Base-by-base conservation (phyloP, 2,329 filamentous ascomycete species). In the Penicillium brasilianum region DNA sequence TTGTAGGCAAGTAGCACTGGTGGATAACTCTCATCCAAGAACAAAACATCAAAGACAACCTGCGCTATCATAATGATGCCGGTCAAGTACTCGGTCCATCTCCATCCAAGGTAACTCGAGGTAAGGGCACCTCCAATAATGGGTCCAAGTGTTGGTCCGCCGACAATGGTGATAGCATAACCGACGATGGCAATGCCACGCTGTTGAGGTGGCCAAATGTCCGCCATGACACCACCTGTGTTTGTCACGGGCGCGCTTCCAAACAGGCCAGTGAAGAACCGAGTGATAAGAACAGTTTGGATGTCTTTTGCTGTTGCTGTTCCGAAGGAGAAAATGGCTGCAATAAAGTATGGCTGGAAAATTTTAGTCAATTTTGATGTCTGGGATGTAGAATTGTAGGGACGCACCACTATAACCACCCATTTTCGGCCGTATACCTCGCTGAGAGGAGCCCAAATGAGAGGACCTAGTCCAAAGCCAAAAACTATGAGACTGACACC, bases 151-250 rank as follows among this genome's bases (percentile, higher is more conserved):
- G 30, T 46, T 14, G 57, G 53, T 18, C 60, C 60, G 3, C 20
- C 83, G 83, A 4, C 73, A 1, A 88, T 82, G 0, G 85, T 82
- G 76, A 87, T 82, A 0, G 72, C 2, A 69, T 89, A 90, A 0
- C 82, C 82, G 0, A 87, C 84, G 76, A 89, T 84, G 3, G 87
- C 87, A 8, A 84, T 80, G 1, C 86, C 87, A 60, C 87, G 78
- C 65, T 84, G 76, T 0, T 82, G 78, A 0, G 86, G 82, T 0
- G 79, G 71, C 72, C 80, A 89, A 28, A 90, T 75, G 70, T 90
- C 87, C 5, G 82, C 85, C 3, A 89, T 69, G 0, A 89, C 87
- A 32, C 87, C 87, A 1, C 86, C 86, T 0, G 85, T 88, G 62
- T 87, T 88, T 0, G 85, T 89, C 0, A 90, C 81, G 0, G 87